These are phyloP conservation scores for Malbranchea zuffiana DNA, from an alignment of 2,329 filamentous ascomycete genomes.

Conservation along the genomic window DNA sequence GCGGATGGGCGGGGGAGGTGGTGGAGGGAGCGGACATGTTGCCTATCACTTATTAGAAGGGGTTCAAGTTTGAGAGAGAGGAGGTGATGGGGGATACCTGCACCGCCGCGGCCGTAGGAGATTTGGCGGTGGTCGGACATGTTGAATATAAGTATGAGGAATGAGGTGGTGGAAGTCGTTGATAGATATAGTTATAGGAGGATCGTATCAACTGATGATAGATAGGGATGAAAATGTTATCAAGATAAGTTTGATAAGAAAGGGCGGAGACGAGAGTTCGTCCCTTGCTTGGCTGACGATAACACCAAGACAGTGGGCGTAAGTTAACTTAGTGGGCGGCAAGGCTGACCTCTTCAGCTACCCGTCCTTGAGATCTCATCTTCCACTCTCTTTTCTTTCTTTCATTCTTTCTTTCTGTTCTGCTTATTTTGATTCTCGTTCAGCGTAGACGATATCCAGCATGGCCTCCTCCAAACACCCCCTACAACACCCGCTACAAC, in stretches of 20 bases:
- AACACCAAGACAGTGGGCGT: too few relatives aligned
- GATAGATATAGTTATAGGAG: background rate
- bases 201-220: too few relatives aligned
- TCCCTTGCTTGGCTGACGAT: too few relatives aligned
- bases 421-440: background rate
- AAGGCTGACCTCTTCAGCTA: too few relatives aligned
- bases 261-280: too few relatives aligned
- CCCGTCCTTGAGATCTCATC: background rate
- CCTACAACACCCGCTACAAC: conserved; percentile 34
- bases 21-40: conserved; percentile 11
- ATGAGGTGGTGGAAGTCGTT: background rate
- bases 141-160: background rate
- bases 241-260: too few relatives aligned
- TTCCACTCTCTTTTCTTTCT: background rate
- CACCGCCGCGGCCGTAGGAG: conserved; percentile 10
- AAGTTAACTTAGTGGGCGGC: too few relatives aligned
- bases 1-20: conserved; percentile 26
- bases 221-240: too few relatives aligned
- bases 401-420: conserved; percentile 3
- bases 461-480: conserved; percentile 3
- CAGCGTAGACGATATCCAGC: background rate
- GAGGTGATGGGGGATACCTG: conserved; percentile 2
- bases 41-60: background rate
- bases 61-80: background rate
- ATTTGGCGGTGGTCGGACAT: conserved; percentile 6